Evolutionary conservation across 1,139 yeast species (phyloP).

Genomic region (Geotrichum cucujoidarum): DNA sequence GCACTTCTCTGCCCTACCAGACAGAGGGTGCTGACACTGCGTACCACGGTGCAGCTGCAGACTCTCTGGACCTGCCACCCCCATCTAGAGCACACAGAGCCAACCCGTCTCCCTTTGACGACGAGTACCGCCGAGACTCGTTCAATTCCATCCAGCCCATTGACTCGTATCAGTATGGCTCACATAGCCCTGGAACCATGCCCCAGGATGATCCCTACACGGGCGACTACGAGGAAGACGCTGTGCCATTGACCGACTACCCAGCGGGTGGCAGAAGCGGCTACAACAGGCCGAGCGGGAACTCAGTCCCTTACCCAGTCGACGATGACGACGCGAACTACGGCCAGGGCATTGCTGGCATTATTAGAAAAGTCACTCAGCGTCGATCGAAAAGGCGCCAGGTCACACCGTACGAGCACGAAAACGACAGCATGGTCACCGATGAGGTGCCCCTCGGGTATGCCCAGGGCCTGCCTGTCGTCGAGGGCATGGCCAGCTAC

Average conservation of each 20-base stretch:
- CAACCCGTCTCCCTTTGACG: background rate
- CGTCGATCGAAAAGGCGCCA: constrained; percentile 1
- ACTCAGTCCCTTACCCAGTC: background rate
- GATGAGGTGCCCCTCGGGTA: background rate
- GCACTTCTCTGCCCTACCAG: background rate
- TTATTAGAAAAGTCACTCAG: constrained; percentile 14
- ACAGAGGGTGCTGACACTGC: background rate
- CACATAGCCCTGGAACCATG: background rate
- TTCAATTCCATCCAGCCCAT: background rate
- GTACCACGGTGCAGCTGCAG: background rate
- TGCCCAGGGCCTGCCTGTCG: constrained; percentile 10
- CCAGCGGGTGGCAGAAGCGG: constrained; percentile 8
- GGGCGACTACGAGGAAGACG: background rate
- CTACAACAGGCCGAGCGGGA: background rate
- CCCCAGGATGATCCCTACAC: background rate
- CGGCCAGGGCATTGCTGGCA: constrained; percentile 6
- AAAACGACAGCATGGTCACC: background rate
- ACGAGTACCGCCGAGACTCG: background rate
- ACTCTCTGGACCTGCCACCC: background rate
- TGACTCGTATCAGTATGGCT: background rate
- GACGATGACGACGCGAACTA: background rate
- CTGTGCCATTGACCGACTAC: constrained; percentile 15
- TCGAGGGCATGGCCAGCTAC: constrained; percentile 8
- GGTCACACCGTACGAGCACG: background rate
- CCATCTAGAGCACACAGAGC: background rate